Evolutionary conservation across 208 protist species (phyloP).

Genomic region (Acanthamoeba triangularis): DNA sequence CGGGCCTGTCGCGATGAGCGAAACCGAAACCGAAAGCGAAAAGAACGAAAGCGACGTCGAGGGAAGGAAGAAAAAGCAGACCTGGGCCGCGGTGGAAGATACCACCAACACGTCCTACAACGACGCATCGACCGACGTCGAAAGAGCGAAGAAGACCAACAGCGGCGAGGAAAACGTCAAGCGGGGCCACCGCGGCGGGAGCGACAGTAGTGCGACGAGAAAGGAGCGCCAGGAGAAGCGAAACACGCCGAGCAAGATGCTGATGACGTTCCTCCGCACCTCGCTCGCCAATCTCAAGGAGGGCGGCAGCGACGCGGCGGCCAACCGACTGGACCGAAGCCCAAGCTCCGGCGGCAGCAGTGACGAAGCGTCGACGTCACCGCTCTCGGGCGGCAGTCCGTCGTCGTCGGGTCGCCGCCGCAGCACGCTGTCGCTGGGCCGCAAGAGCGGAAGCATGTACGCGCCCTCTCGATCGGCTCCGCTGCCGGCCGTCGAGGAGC

Average conservation of each 20-base stretch:
- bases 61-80: neutral
- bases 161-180: no score
- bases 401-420: no score
- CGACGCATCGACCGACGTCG: neutral
- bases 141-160: no score
- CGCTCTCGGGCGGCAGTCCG: neutral
- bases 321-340: neutral
- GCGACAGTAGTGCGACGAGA: neutral
- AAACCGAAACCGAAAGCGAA: neutral
- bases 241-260: neutral
- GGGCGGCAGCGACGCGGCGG: neutral
- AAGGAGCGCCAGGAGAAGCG: neutral
- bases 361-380: no score
- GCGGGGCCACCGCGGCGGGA: no score
- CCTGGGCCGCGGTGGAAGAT: neutral
- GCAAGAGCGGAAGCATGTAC: neutral
- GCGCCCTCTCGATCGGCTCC: neutral
- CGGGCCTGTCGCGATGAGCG: neutral
- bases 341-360: neutral
- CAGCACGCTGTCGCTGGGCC: neutral
- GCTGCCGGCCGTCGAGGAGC: neutral
- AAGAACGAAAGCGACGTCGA: neutral
- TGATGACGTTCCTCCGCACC: conserved; percentile 20
- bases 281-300: conserved; percentile 20
- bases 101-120: neutral